Conservation (phyloP, 495 filamentous ascomycete species). For the Letharia lupina region DNA sequence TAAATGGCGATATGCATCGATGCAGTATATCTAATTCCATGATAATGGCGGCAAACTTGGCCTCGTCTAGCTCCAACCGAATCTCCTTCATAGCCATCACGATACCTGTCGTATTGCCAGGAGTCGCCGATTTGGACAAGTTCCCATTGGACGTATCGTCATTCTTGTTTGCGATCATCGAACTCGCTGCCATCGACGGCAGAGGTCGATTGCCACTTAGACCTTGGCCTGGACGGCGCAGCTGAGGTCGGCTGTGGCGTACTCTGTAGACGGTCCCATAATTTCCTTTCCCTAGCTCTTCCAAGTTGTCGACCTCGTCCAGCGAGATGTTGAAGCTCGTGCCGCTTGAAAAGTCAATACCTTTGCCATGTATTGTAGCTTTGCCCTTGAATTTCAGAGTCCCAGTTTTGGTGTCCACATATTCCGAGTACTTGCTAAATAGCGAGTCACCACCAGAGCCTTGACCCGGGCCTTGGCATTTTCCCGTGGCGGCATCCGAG, state of each 20-base stretch:
- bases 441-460: conserved; percentile 40
- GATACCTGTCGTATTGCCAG: conserved; percentile 50
- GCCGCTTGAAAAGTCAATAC: conserved; percentile 85
- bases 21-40: conserved; percentile 97
- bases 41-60: conserved; percentile 93
- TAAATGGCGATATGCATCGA: conserved; percentile 87
- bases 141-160: conserved; percentile 27
- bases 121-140: conserved; percentile 19
- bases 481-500: background rate
- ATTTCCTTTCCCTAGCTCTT: conserved; percentile 95
- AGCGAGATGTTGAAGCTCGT: conserved; percentile 89
- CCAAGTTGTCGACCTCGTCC: conserved; percentile 89
- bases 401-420: conserved; percentile 83
- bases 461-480: background rate
- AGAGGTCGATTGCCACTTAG: conserved; percentile 52
- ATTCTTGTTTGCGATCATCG: conserved; percentile 15
- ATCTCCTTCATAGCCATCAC: conserved; percentile 99
- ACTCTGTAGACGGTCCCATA: conserved; percentile 98
- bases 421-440: conserved; percentile 86
- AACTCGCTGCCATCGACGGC: conserved; percentile 26
- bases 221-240: conserved; percentile 72
- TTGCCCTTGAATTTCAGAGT: conserved; percentile 91
- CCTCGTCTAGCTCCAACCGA: conserved; percentile 90
- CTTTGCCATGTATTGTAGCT: conserved; percentile 75
- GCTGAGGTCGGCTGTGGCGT: conserved; percentile 68